Evolutionary conservation across 805 yeast genomes (phyloP).

Genomic region (Yarrowia osloensis): DNA sequence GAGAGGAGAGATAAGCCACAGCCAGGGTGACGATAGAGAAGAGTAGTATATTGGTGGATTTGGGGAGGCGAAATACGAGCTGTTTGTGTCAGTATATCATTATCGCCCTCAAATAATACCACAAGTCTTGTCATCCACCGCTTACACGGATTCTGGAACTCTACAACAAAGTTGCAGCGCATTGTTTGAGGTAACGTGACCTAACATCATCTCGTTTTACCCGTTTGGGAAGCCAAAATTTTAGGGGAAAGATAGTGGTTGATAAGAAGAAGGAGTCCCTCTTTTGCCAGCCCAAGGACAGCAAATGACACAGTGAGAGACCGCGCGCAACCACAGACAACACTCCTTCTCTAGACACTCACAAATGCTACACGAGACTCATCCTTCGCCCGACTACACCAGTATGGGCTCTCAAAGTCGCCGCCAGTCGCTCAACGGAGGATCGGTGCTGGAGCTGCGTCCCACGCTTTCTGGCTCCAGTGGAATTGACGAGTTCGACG

Average conservation of each 20-base stretch:
- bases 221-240: slow-evolving; percentile 11
- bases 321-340: too few species aligned
- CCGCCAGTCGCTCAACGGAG: slow-evolving; percentile 25
- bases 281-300: not conserved
- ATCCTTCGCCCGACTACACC: slow-evolving; percentile 27
- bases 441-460: slow-evolving; percentile 9
- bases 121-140: too few species aligned
- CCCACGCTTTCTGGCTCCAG: slow-evolving; percentile 8
- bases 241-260: slow-evolving; percentile 26
- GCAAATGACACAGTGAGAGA: slow-evolving; percentile 10
- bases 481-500: slow-evolving; percentile 4
- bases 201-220: slow-evolving; percentile 20
- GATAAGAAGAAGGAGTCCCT: slow-evolving; percentile 2
- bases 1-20: not conserved
- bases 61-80: too few species aligned
- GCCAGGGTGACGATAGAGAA: too few species aligned
- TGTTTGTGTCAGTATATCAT: too few species aligned
- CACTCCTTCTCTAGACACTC: not conserved
- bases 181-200: slow-evolving; percentile 28
- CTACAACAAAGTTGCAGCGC: too few species aligned
- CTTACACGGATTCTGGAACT: too few species aligned
- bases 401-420: slow-evolving; percentile 26
- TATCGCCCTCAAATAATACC: too few species aligned
- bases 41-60: too few species aligned
- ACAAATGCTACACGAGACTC: slow-evolving; percentile 24